A percentile compares a stretch with the other conserved stretches of the same genome.
Conservation (phyloP, 768 basidiomycete species). For the Dacryopinax spathularia region DNA sequence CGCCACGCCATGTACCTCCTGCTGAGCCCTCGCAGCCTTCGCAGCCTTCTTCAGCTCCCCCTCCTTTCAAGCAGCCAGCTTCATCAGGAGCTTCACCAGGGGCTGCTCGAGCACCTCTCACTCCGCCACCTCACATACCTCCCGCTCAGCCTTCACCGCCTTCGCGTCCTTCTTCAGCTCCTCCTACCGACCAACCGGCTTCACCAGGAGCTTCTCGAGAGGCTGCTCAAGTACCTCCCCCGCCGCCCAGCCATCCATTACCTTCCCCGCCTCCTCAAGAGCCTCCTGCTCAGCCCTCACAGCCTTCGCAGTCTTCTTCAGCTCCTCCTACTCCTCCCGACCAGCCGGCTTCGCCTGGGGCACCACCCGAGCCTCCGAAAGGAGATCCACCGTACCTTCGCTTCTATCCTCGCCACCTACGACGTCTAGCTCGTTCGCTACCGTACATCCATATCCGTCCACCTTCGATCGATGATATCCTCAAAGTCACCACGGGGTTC, state of each 20-base stretch:
- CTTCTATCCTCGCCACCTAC: conserved; percentile 62
- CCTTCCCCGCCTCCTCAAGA: neutral
- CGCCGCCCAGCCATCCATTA: neutral
- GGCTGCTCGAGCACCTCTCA: no score
- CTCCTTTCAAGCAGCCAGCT: no score
- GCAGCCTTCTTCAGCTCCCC: no score
- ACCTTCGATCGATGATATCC: conserved; percentile 79
- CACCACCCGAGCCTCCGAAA: neutral
- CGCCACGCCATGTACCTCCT: no score
- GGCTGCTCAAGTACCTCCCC: neutral
- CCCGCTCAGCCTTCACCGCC: no score
- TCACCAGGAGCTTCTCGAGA: no score
- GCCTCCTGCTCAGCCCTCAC: neutral
- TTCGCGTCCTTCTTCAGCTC: no score
- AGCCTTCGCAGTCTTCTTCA: no score
- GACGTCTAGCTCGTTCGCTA: conserved; percentile 58
- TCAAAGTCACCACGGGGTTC: conserved; percentile 74
- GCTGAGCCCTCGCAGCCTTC: no score
- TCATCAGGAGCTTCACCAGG: no score
- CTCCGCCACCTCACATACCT: no score
- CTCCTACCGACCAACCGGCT: no score
- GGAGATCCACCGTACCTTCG: conserved; percentile 13
- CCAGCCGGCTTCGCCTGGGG: neutral
- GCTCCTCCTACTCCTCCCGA: conserved; percentile 2
- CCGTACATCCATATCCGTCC: conserved; percentile 42